Evolutionary conservation across 2,329 filamentous ascomycete species (phyloP).

Genomic region (Alternaria infectoria): DNA sequence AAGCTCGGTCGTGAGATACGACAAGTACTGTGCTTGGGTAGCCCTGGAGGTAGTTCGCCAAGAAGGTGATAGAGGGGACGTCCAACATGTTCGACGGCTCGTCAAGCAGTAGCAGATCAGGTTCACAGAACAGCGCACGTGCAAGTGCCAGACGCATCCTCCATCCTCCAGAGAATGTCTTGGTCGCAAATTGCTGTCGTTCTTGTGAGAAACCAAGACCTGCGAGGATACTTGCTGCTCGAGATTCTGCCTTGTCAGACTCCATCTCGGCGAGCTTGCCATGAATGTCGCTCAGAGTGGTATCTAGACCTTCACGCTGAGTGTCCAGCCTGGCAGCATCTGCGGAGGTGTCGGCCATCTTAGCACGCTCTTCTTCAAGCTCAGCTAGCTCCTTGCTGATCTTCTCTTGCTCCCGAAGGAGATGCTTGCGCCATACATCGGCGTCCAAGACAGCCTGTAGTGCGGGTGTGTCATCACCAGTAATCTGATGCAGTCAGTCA

Average conservation of each 20-base stretch:
- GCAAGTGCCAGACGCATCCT: conserved; percentile 96
- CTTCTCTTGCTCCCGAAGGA: conserved; percentile 88
- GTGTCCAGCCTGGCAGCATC: conserved; percentile 85
- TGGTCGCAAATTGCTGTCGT: conserved; percentile 89
- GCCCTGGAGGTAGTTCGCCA: conserved; percentile 90
- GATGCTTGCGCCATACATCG: conserved; percentile 97
- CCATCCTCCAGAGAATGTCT: conserved; percentile 99
- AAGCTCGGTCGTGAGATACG: conserved; percentile 97
- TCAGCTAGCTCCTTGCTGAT: conserved; percentile 76
- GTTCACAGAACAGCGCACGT: conserved; percentile 95
- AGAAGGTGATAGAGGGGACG: conserved; percentile 98
- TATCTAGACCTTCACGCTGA: conserved; percentile 88
- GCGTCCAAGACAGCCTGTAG: conserved; percentile 95
- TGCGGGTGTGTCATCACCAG: conserved; percentile 92
- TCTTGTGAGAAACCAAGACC: conserved; percentile 96
- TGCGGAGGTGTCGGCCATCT: conserved; percentile 87
- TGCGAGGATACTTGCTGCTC: conserved; percentile 93
- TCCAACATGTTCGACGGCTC: conserved; percentile 99
- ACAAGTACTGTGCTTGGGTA: conserved; percentile 96
- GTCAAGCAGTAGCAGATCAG: conserved; percentile 92
- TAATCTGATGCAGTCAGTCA: conserved; percentile 65
- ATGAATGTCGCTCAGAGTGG: conserved; percentile 89
- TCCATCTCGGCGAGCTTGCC: conserved; percentile 96
- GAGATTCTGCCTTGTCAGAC: conserved; percentile 95
- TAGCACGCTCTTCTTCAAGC: conserved; percentile 77